These are phyloP conservation scores for Silene vulgaris DNA, from an alignment of 179 eudicot genomes.

Conservation along the genomic window DNA sequence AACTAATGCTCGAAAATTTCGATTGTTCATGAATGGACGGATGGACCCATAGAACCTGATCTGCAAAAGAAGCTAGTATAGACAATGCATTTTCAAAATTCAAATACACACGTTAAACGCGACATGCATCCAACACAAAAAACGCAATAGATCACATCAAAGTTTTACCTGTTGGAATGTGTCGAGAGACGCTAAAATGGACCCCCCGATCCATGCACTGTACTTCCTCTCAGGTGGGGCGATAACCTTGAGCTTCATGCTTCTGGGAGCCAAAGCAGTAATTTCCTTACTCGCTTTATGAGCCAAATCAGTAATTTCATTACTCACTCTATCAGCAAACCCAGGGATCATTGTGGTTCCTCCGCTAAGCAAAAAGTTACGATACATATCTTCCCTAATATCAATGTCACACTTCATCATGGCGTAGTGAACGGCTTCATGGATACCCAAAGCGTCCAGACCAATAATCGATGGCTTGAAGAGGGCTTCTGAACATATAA, in stretches of 20 bases:
- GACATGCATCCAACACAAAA: background rate
- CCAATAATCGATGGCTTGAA: constrained; percentile 69
- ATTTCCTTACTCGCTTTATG: constrained; percentile 12
- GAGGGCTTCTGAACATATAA: constrained; percentile 61
- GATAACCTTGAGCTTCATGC: constrained; percentile 12
- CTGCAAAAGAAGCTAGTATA: too few species aligned
- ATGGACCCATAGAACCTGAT: too few species aligned
- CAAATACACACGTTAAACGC: background rate
- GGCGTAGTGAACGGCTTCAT: constrained; percentile 17
- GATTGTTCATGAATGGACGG: too few species aligned
- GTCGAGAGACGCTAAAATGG: constrained; percentile 17
- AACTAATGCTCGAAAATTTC: background rate
- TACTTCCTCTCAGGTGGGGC: constrained; percentile 17
- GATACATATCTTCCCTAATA: constrained; percentile 13
- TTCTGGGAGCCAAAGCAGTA: constrained; percentile 13
- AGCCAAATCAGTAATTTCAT: constrained; percentile 14
- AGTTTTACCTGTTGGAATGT: constrained; percentile 14
- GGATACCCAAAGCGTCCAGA: constrained; percentile 50
- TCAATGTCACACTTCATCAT: constrained; percentile 13
- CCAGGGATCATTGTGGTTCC: constrained; percentile 19
- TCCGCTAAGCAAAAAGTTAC: constrained; percentile 8
- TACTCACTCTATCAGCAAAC: constrained; percentile 16
- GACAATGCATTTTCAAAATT: too few species aligned
- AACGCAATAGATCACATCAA: too few species aligned
- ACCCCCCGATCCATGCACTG: constrained; percentile 13